phyloP scores from a whole-genome alignment of 345 rosid genomes.

The Lepidium didymum region DNA sequence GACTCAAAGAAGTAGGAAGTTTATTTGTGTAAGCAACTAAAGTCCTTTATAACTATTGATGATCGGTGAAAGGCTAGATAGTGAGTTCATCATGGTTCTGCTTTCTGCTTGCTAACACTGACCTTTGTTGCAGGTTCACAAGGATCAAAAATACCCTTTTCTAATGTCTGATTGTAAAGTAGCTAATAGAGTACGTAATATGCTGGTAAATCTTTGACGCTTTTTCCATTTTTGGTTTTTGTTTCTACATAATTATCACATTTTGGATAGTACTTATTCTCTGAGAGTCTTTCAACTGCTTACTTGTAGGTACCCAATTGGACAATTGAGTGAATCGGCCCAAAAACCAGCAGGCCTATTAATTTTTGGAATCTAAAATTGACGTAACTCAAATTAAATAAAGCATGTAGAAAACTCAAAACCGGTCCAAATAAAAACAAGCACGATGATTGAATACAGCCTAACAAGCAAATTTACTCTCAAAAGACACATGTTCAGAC shows the following conservation, averaged over 20 bases:
- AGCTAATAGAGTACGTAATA: slow-evolving; percentile 90
- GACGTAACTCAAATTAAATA: no score
- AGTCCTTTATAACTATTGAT: neutral
- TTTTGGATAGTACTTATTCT: slow-evolving; percentile 9
- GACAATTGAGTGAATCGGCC: no score
- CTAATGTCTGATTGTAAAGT: slow-evolving; percentile 99
- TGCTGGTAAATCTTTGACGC: slow-evolving; percentile 58
- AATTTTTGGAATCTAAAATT: no score
- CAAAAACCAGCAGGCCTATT: no score
- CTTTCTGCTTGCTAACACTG: slow-evolving; percentile 23
- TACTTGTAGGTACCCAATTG: no score
- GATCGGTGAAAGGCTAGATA: slow-evolving; percentile 98
- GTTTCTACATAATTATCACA: neutral
- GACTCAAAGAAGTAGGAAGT: slow-evolving; percentile 77
- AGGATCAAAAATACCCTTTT: slow-evolving; percentile 84
- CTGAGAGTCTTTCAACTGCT: slow-evolving; percentile 40
- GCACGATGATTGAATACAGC: no score
- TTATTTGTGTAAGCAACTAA: slow-evolving; percentile 49
- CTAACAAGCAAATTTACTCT: no score
- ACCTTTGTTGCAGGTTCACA: slow-evolving; percentile 55
- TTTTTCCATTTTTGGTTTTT: neutral
- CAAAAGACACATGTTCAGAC: no score
- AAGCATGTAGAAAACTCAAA: no score
- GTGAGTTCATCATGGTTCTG: slow-evolving; percentile 42
- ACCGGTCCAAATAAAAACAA: no score